phyloP scores from a whole-genome alignment of 345 rosid genomes.

The Streptanthus diversifolius region DNA sequence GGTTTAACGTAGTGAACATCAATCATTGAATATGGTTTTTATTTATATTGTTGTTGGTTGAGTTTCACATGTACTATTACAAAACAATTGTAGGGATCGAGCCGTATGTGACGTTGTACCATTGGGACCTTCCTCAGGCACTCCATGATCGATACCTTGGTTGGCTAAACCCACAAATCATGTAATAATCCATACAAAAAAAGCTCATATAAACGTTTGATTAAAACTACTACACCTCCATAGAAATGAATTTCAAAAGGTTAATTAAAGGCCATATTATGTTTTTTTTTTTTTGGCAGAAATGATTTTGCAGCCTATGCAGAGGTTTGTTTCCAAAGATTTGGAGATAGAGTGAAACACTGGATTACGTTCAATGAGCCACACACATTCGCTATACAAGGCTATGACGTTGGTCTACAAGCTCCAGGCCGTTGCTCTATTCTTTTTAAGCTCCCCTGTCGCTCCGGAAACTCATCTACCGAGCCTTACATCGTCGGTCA shows the following conservation, averaged over 20 bases:
- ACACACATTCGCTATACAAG: constrained; percentile 74
- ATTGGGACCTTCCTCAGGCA: constrained; percentile 98
- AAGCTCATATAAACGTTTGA: background rate
- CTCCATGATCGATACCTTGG: constrained; percentile 72
- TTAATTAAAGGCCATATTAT: background rate
- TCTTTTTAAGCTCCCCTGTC: constrained; percentile 58
- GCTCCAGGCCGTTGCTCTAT: constrained; percentile 91
- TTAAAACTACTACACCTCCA: background rate
- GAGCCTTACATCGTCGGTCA: constrained; percentile 94
- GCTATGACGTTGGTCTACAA: constrained; percentile 79
- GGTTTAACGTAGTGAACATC: background rate
- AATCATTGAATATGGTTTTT: background rate
- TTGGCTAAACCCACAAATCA: constrained; percentile 71
- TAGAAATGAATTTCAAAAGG: background rate
- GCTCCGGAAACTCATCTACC: constrained; percentile 74
- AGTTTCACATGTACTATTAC: background rate
- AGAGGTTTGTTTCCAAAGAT: constrained; percentile 75
- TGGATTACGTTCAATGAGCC: constrained; percentile 98
- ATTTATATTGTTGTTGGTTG: background rate
- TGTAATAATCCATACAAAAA: constrained; percentile 38
- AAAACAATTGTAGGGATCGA: constrained; percentile 56
- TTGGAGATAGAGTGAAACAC: constrained; percentile 89
- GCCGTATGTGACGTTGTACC: constrained; percentile 88
- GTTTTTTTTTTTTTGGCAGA: constrained; percentile 32
- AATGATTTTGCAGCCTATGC: constrained; percentile 73